Evolutionary conservation across 345 rosid species (phyloP), one percentile per base, ranked within the genome.

Genomic region (Populus tremula): DNA sequence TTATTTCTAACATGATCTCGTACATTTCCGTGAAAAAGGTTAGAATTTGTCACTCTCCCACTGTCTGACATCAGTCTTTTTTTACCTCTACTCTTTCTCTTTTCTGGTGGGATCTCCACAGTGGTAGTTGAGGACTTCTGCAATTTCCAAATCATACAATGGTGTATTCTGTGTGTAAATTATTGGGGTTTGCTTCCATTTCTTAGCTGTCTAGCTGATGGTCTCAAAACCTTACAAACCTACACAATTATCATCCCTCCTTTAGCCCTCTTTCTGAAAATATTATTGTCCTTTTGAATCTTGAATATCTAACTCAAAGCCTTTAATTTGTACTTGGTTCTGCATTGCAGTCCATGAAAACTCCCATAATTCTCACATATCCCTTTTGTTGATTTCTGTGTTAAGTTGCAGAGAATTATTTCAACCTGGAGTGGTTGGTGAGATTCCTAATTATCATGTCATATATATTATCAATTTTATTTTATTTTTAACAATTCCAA

Each of bases 1-100:
- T 82, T 82, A 39, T 62, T 79, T 75, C 65, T 39, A 74, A 47
- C 72, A 59, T 80, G 80, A 80, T 82, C 84, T 86, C 90, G 88
- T 87, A 86, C 87, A 83, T 82, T 90, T 90, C 88, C 76, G 91
- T 83, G 90, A 78, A 86, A 84, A 83, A 85, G 85, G 80, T 59
- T 76, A 36, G 76, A 27, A 79, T 81, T 83, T 84, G 87, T 85
- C 88, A 73, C 79, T 83, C 85, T 27, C 70, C 73, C 71, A 35
- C 76, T 31, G 5, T 73, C 83, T 78, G 73, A 77, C 82, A 78
- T 74, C 64, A 72, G 14, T 56, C 49, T 63, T 59, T 27, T 68
- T 68, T 39, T 4, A 8, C 8, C 33, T n/a, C 31, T 9, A 8
- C 6, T 43, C 29, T 27, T 20, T 56, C 27, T 16, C 39, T 12